Conservation (phyloP, 441 rosid species). For the Arabidopsis lyrata region DNA sequence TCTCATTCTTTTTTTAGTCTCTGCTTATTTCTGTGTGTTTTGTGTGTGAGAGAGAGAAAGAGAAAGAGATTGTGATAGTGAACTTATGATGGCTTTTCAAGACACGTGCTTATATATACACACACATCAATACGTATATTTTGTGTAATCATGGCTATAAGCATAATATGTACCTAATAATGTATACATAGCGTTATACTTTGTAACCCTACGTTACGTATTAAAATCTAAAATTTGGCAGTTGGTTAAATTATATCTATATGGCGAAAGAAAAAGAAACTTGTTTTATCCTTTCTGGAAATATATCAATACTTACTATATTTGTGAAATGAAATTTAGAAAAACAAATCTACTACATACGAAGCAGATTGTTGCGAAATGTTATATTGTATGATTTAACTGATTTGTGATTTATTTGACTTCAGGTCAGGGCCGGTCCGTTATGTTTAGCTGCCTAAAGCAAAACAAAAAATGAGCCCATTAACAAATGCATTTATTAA, state of each 20-base stretch:
- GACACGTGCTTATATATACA: conserved; percentile 9
- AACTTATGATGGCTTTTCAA: background rate
- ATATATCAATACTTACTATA: background rate
- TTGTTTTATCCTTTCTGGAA: background rate
- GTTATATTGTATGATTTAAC: no score
- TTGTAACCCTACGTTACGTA: background rate
- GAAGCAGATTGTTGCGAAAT: no score
- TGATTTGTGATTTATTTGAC: no score
- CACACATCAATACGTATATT: background rate
- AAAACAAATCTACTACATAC: no score
- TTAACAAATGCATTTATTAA: no score
- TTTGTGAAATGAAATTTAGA: background rate
- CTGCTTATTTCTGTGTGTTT: background rate
- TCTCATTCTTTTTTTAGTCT: conserved; percentile 15
- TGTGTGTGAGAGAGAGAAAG: conserved; percentile 16
- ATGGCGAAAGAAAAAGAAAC: no score
- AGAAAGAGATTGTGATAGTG: conserved; percentile 20
- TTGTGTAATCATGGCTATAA: background rate
- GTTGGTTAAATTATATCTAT: background rate
- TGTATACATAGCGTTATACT: background rate
- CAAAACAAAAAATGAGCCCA: no score
- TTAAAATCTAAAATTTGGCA: background rate
- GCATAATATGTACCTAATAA: background rate
- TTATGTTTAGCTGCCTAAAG: no score
- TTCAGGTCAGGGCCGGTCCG: no score